phyloP scores from a whole-genome alignment of 2,329 filamentous ascomycete species.

The Claviceps capensis region DNA sequence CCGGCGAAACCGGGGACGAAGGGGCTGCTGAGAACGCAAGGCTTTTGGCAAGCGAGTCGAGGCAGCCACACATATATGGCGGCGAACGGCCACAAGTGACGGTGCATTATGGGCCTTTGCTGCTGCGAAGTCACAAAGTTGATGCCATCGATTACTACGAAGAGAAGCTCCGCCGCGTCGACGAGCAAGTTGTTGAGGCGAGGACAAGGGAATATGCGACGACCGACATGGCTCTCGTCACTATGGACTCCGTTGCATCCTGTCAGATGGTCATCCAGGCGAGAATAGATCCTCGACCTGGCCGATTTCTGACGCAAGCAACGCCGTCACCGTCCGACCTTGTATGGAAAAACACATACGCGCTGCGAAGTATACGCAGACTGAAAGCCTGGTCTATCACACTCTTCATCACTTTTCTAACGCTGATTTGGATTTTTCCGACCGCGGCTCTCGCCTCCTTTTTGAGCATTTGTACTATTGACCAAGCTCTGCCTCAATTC shows the following conservation, averaged over 20 bases:
- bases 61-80: constrained; percentile 21
- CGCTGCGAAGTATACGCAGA: constrained; percentile 59
- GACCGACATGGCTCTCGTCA: constrained; percentile 83
- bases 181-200: constrained; percentile 57
- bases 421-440: constrained; percentile 76
- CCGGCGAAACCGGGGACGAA: constrained; percentile 21
- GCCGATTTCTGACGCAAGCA: constrained; percentile 69
- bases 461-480: constrained; percentile 69
- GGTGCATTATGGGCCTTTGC: constrained; percentile 67
- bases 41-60: constrained; percentile 37
- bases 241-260: constrained; percentile 89
- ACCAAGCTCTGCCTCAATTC: constrained; percentile 56
- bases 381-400: constrained; percentile 75
- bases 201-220: constrained; percentile 64
- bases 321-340: constrained; percentile 84
- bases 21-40: constrained; percentile 42
- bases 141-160: constrained; percentile 95
- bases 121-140: constrained; percentile 55
- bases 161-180: constrained; percentile 64
- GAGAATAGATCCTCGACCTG: constrained; percentile 78
- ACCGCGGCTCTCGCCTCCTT: constrained; percentile 67
- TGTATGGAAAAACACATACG: constrained; percentile 90
- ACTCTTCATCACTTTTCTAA: constrained; percentile 65
- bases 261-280: constrained; percentile 95
- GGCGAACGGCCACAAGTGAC: constrained; percentile 51